phyloP scores from a whole-genome alignment of 2,329 filamentous ascomycete species.

The Dothideomycetes sp. region DNA sequence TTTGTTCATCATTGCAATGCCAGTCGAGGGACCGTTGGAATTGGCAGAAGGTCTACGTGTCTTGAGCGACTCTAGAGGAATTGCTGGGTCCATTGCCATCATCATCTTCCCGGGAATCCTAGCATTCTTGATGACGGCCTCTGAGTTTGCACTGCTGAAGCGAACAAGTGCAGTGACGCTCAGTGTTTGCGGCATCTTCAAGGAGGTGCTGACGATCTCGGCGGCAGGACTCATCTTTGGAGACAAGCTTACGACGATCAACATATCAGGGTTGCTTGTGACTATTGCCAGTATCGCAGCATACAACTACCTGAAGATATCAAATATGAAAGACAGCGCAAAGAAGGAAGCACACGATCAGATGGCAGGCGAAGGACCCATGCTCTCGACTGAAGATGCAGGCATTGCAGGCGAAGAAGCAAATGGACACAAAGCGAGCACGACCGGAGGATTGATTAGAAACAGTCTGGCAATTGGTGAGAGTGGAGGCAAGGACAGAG shows the following conservation, averaged over 20 bases:
- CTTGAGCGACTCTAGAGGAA: conserved; percentile 60
- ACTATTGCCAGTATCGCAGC: conserved; percentile 78
- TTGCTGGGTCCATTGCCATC: conserved; percentile 56
- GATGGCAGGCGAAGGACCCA: conserved; percentile 30
- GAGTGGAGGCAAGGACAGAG: conserved; percentile 17
- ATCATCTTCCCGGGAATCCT: conserved; percentile 83
- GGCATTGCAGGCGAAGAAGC: conserved; percentile 13
- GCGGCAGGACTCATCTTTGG: conserved; percentile 82
- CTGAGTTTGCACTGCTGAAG: conserved; percentile 89
- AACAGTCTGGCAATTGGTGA: conserved; percentile 23
- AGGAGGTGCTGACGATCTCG: conserved; percentile 92
- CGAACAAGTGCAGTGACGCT: conserved; percentile 93
- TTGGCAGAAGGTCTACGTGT: conserved; percentile 56
- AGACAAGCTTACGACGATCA: conserved; percentile 78
- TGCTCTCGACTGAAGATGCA: conserved; percentile 18
- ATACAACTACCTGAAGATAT: conserved; percentile 94
- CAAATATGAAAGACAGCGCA: conserved; percentile 76
- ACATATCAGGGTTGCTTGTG: conserved; percentile 75
- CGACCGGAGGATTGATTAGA: conserved; percentile 27
- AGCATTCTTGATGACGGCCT: conserved; percentile 93
- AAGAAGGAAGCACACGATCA: conserved; percentile 36
- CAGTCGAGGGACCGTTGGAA: conserved; percentile 68
- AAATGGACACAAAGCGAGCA: conserved; percentile 17
- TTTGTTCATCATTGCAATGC: conserved; percentile 69
- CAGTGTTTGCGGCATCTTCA: conserved; percentile 96